Evolutionary conservation across 208 protist genomes (phyloP).

Genomic region (Acanthamoeba royreba): DNA sequence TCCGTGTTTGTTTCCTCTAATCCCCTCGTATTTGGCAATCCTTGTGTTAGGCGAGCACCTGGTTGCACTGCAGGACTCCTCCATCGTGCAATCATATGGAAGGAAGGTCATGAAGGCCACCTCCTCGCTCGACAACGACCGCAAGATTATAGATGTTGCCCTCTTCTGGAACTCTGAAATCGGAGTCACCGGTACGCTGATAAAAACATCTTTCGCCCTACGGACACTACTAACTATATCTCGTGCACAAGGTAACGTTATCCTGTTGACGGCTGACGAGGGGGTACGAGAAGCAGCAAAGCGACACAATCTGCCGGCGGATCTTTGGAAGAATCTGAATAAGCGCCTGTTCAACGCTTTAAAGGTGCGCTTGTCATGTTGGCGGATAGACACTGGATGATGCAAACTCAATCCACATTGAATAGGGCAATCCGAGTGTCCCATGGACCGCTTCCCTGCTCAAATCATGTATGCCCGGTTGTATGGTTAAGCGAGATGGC

Average conservation of each 20-base stretch:
- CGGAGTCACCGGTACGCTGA: not conserved
- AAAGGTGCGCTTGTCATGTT: not conserved
- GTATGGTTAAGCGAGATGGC: not conserved
- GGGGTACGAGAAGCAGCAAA: not conserved
- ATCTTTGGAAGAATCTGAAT: not conserved
- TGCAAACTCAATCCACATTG: not conserved
- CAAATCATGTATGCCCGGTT: not conserved
- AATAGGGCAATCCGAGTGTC: not conserved
- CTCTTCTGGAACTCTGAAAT: conserved; percentile 27
- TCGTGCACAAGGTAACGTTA: not conserved
- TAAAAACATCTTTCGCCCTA: not conserved
- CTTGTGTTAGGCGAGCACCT: not conserved
- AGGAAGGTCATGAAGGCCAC: not conserved
- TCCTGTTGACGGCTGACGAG: not conserved
- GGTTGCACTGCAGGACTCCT: not conserved
- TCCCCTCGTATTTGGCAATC: not conserved
- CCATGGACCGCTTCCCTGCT: not conserved
- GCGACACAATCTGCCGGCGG: not conserved
- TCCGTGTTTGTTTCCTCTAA: no score
- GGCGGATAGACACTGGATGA: not conserved
- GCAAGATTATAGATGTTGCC: not conserved
- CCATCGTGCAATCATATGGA: not conserved
- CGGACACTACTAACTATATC: not conserved
- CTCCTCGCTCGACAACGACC: conserved; percentile 5
- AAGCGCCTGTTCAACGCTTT: not conserved